A percentile compares a stretch with the other conserved stretches of the same genome.
Conservation (phyloP, 1,139 yeast genomes). For the Suhomyces bokatorum region DNA sequence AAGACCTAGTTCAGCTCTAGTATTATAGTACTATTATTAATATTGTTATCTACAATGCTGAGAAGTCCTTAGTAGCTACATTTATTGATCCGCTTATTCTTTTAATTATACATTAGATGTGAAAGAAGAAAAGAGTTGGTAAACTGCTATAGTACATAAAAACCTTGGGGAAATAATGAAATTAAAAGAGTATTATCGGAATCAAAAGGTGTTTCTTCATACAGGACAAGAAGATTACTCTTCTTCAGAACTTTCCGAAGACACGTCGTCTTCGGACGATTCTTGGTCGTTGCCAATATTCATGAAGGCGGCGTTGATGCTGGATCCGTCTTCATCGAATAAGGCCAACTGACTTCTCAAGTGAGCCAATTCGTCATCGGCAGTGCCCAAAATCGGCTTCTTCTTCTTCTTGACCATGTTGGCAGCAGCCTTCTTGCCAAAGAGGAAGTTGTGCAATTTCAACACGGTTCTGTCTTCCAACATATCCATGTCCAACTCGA, state of each 20-base stretch:
- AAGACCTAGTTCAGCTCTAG: background rate
- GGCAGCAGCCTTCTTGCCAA: constrained; percentile 53
- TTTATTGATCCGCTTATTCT: constrained; percentile 1
- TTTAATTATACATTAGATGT: constrained; percentile 11
- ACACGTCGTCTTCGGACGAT: constrained; percentile 38
- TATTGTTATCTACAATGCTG: no score
- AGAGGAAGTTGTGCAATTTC: constrained; percentile 78
- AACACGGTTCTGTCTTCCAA: constrained; percentile 82
- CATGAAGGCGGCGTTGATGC: constrained; percentile 27
- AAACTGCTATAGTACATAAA: constrained; percentile 10
- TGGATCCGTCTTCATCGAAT: constrained; percentile 45
- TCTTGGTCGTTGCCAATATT: constrained; percentile 30
- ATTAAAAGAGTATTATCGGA: constrained; percentile 4
- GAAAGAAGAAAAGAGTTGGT: constrained; percentile 4
- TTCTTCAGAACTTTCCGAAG: constrained; percentile 66
- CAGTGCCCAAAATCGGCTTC: constrained; percentile 58
- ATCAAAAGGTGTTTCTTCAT: background rate
- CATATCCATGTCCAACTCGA: constrained; percentile 94
- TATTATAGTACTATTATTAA: no score
- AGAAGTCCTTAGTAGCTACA: background rate
- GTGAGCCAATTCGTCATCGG: constrained; percentile 76
- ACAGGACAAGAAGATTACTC: constrained; percentile 34
- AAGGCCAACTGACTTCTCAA: constrained; percentile 80
- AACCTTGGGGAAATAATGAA: constrained; percentile 5
- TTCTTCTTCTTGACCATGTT: constrained; percentile 44